Evolutionary conservation across 2,329 filamentous ascomycete genomes (phyloP), one percentile per base, ranked within the genome.

Genomic region (Pseudogymnoascus sp.): DNA sequence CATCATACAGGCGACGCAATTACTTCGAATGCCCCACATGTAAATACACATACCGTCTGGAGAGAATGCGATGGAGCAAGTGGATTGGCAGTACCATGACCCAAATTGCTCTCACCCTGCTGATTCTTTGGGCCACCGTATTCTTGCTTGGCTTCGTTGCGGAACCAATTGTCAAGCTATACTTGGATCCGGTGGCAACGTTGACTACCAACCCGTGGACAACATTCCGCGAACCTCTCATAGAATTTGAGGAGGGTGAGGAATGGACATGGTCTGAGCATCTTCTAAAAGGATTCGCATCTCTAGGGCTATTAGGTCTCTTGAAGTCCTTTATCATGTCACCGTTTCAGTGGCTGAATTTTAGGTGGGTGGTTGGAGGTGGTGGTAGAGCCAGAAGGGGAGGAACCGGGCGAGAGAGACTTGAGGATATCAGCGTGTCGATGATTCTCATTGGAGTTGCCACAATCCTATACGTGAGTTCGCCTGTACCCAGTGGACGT

Each of bases 1-100:
- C 90, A 0, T 71, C 81, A 41, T 82, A 84, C 67, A 77, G 78
- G 43, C 77, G 77, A 63, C 83, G 89, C 63, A 91, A 93, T 69
- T 96, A 87, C 73, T 96, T 88, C 85, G 83, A 90, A 70, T 97
- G 93, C 71, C 90, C 90, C 18, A 96, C 91, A 0, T 97, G 93
- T 76, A 82, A 86, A 35, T 97, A 95, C 76, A 81, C 83, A 68
- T 97, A 97, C 76, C 84, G 85, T 37, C 80, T 97, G 64, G 84
- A 89, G 66, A 85, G 93, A 59, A 79, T 97, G 70, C 85, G 82
- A 31, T 95, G 87, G 87, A 88, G 87, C 23, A 82, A 83, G 31
- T 86, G 86, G 76, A 78, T 92, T 60, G 85, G 83, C 71, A 90
- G 86, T 77, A 81, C 81, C 67, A 74, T 83, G 62, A 80, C 88